Percentiles rank a stretch among this genome's conserved stretches.
These are phyloP conservation scores for Pseudophaeomoniella oleicola DNA, from an alignment of 2,329 filamentous ascomycete genomes.

Conservation along the genomic window DNA sequence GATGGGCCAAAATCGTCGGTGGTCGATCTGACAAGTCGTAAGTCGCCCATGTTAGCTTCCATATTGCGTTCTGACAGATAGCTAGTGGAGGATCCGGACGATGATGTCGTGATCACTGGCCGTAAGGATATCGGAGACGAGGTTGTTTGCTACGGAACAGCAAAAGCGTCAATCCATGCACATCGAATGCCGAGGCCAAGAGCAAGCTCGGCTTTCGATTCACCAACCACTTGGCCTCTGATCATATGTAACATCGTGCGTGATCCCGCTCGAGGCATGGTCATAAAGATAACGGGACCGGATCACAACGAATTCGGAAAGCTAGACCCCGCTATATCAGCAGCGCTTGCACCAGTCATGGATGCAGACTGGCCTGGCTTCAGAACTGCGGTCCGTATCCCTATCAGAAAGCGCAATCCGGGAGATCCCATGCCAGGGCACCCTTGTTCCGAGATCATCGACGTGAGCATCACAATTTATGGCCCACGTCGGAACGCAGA, in stretches of 20 bases:
- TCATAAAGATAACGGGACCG: slow-evolving; percentile 61
- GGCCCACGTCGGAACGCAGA: slow-evolving; percentile 53
- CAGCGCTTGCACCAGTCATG: slow-evolving; percentile 56
- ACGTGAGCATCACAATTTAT: slow-evolving; percentile 63
- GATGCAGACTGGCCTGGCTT: slow-evolving; percentile 50
- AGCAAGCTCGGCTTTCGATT: slow-evolving; percentile 5
- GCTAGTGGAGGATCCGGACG: slow-evolving; percentile 49
- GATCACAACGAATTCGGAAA: slow-evolving; percentile 57
- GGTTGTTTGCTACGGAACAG: slow-evolving; percentile 9
- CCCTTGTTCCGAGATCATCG: slow-evolving; percentile 44
- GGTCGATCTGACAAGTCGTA: slow-evolving; percentile 31
- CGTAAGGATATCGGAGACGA: not conserved
- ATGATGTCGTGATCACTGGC: slow-evolving; percentile 21
- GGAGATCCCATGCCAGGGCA: slow-evolving; percentile 54
- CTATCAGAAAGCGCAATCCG: slow-evolving; percentile 45
- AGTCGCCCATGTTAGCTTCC: slow-evolving; percentile 7
- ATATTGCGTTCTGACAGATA: too few relatives aligned
- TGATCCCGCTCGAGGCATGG: slow-evolving; percentile 21
- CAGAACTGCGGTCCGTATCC: slow-evolving; percentile 55
- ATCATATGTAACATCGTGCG: slow-evolving; percentile 10
- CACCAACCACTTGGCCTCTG: slow-evolving; percentile 10
- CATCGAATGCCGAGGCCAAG: slow-evolving; percentile 11
- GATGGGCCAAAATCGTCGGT: slow-evolving; percentile 35
- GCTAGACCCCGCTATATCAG: slow-evolving; percentile 54
- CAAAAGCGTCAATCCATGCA: slow-evolving; percentile 8